These are phyloP conservation scores for Venturia pyrina DNA, from an alignment of 2,329 filamentous ascomycete genomes.

Conservation along the genomic window DNA sequence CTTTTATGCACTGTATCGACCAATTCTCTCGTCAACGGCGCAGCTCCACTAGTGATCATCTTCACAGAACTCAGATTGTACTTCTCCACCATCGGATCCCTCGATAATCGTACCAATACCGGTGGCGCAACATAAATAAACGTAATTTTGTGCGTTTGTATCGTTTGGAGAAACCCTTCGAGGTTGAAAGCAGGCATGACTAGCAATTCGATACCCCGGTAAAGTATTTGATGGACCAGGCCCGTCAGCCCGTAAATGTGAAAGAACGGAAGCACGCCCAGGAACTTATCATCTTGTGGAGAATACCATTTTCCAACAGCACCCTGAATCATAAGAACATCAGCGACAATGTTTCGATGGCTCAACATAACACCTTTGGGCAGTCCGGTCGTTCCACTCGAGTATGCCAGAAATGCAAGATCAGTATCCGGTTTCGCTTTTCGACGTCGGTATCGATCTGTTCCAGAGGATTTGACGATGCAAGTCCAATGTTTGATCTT, in stretches of 20 bases:
- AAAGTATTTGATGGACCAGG: conserved; percentile 59
- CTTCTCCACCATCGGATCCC: conserved; percentile 65
- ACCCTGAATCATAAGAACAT: conserved; percentile 47
- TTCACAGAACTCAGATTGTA: conserved; percentile 75
- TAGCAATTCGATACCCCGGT: conserved; percentile 56
- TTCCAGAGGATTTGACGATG: conserved; percentile 55
- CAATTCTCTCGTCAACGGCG: conserved; percentile 71
- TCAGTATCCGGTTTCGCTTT: conserved; percentile 61
- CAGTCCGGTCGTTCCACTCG: conserved; percentile 78
- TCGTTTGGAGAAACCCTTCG: conserved; percentile 62
- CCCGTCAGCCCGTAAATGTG: conserved; percentile 44
- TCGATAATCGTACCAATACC: conserved; percentile 68
- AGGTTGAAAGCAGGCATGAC: conserved; percentile 76
- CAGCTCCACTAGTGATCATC: conserved; percentile 80
- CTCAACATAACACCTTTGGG: conserved; percentile 86
- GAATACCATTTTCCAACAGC: conserved; percentile 32
- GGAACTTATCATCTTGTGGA: conserved; percentile 8
- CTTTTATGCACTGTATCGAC: conserved; percentile 66
- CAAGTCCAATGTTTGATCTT: conserved; percentile 62
- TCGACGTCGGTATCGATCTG: conserved; percentile 49
- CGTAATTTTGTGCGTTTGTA: conserved; percentile 66
- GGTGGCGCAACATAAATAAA: conserved; percentile 79
- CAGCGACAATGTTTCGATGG: conserved; percentile 68
- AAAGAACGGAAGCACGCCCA: conserved; percentile 13
- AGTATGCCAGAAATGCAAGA: conserved; percentile 77